A percentile compares a stretch with the other conserved stretches of the same genome.
Conservation (phyloP, 305 asterid species). For the Ilex paraguariensis region DNA sequence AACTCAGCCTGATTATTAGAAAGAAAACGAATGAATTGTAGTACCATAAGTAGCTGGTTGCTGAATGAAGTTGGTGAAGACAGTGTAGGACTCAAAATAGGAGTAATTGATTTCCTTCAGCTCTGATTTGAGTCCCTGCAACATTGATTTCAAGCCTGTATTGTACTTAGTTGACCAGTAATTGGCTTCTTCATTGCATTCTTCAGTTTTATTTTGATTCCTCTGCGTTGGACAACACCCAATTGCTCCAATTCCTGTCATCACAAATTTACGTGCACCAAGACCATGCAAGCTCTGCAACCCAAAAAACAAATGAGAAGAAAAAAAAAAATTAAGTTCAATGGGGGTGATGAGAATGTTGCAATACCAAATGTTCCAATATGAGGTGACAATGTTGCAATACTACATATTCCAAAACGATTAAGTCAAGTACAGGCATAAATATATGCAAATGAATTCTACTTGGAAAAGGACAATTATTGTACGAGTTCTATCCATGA, state of each 20-base stretch:
- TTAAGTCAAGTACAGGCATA: too few species aligned
- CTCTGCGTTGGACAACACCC: slow-evolving; percentile 31
- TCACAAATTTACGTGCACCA: slow-evolving; percentile 30
- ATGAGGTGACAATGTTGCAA: too few species aligned
- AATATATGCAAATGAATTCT: too few species aligned
- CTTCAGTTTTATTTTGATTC: slow-evolving; percentile 8
- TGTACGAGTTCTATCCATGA: too few species aligned
- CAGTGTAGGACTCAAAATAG: slow-evolving; percentile 40
- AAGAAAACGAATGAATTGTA: too few species aligned
- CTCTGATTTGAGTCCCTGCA: slow-evolving; percentile 38
- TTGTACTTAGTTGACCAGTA: slow-evolving; percentile 27
- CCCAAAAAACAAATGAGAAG: too few species aligned
- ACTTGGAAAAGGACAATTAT: too few species aligned
- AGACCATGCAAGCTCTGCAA: slow-evolving; percentile 21
- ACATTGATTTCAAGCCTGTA: slow-evolving; percentile 26
- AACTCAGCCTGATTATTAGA: too few species aligned
- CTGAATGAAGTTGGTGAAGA: slow-evolving; percentile 12
- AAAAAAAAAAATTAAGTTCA: too few species aligned
- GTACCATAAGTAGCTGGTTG: slow-evolving; percentile 26
- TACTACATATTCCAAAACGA: too few species aligned
- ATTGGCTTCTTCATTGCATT: slow-evolving; percentile 37
- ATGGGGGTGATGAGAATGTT: too few species aligned
- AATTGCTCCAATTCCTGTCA: slow-evolving; percentile 18
- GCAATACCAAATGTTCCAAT: too few species aligned
- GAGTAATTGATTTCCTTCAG: slow-evolving; percentile 46